A percentile compares a stretch with the other conserved stretches of the same genome.
Conservation (phyloP, 805 yeast species). For the Cyberlindnera japonica region DNA sequence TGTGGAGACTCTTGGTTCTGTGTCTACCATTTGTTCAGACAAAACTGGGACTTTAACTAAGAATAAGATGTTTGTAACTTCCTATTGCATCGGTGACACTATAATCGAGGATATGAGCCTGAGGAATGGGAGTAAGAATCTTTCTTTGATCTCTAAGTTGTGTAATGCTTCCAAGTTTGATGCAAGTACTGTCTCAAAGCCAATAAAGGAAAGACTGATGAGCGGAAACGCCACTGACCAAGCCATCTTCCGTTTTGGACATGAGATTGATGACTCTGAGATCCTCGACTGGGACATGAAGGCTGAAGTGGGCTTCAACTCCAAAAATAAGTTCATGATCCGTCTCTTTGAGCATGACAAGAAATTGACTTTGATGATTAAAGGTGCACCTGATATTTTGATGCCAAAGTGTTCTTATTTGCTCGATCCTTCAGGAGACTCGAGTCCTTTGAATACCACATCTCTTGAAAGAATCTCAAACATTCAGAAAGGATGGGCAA, state of each 20-base stretch:
- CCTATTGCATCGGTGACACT: slow-evolving; percentile 14
- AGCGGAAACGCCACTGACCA: slow-evolving; percentile 49
- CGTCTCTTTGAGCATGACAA: slow-evolving; percentile 24
- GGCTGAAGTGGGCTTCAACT: slow-evolving; percentile 39
- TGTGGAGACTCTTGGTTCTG: slow-evolving; percentile 56
- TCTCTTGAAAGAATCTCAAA: slow-evolving; percentile 18
- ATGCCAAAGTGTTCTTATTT: slow-evolving; percentile 29
- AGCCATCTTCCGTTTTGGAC: slow-evolving; percentile 39
- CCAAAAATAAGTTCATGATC: slow-evolving; percentile 44
- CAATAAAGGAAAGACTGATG: slow-evolving; percentile 25
- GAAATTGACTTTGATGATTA: slow-evolving; percentile 27
- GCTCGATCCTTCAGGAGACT: slow-evolving; percentile 17
- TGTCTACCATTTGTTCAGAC: slow-evolving; percentile 43
- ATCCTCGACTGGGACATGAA: slow-evolving; percentile 25
- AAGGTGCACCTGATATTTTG: slow-evolving; percentile 47
- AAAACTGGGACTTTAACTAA: slow-evolving; percentile 48
- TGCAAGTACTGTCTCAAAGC: slow-evolving; percentile 12
- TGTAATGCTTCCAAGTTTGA: slow-evolving; percentile 36
- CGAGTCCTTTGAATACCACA: slow-evolving; percentile 7
- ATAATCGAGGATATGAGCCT: neutral
- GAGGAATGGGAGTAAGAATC: slow-evolving; percentile 3
- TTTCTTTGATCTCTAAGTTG: slow-evolving; percentile 27
- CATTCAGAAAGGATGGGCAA: slow-evolving; percentile 35
- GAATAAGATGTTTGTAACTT: slow-evolving; percentile 43
- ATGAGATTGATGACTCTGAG: slow-evolving; percentile 17